Evolutionary conservation across 176 grass and related monocot species (phyloP).

Genomic region (Tillandsia leiboldiana): DNA sequence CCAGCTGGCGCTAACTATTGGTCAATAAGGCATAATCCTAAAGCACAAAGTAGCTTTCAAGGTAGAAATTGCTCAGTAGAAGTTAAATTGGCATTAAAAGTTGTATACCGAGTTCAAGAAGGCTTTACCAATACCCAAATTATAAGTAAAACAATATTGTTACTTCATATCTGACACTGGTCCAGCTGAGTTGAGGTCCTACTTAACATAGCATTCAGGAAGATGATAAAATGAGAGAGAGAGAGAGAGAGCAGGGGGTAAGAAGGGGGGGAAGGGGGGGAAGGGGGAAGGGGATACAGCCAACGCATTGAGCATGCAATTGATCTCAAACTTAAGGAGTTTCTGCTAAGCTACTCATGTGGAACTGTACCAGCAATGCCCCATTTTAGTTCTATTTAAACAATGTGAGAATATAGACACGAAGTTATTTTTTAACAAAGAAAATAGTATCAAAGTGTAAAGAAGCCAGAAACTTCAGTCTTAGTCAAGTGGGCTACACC

Average conservation of each 20-base stretch:
- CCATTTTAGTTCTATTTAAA: no score
- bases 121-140: no score
- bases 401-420: no score
- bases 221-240: background rate
- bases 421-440: no score
- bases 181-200: no score
- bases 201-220: slow-evolving; percentile 3
- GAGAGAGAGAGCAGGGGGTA: background rate
- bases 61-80: background rate
- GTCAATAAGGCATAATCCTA: slow-evolving; percentile 1
- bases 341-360: no score
- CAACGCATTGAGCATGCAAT: no score
- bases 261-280: background rate
- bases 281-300: background rate
- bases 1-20: background rate
- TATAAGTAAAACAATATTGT: background rate
- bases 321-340: no score
- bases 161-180: background rate
- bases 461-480: background rate
- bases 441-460: background rate
- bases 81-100: no score
- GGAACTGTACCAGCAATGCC: no score
- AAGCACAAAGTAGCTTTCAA: background rate
- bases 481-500: background rate
- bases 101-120: no score